Evolutionary conservation across 1,284 basidiomycete species (phyloP).

Genomic region (Testicularia cyperi): DNA sequence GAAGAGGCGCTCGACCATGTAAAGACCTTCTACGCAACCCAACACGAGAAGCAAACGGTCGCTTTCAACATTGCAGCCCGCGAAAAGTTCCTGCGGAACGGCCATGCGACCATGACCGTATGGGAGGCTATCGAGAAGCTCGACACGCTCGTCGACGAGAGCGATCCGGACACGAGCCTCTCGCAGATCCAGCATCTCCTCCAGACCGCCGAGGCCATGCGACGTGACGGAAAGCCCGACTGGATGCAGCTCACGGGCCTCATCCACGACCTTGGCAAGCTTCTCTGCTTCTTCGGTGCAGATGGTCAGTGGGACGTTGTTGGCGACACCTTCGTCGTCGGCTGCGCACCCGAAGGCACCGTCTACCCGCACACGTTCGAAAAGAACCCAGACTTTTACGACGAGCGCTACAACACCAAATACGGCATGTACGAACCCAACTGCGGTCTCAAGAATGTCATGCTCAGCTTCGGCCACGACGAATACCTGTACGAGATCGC

Average conservation of each 20-base stretch:
- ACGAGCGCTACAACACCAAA: slow-evolving; percentile 75
- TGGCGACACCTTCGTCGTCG: slow-evolving; percentile 83
- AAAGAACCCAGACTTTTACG: slow-evolving; percentile 73
- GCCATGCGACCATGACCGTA: slow-evolving; percentile 62
- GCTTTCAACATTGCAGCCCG: slow-evolving; percentile 40
- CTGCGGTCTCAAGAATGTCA: slow-evolving; percentile 85
- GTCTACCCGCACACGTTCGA: slow-evolving; percentile 78
- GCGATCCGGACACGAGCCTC: slow-evolving; percentile 67
- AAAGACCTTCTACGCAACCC: slow-evolving; percentile 82
- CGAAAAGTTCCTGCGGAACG: slow-evolving; percentile 29
- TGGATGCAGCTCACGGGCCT: slow-evolving; percentile 78
- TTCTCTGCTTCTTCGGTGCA: slow-evolving; percentile 47
- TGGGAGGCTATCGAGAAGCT: slow-evolving; percentile 91
- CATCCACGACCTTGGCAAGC: slow-evolving; percentile 62
- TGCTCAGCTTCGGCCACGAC: slow-evolving; percentile 88
- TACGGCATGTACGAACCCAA: slow-evolving; percentile 79
- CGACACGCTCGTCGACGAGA: slow-evolving; percentile 83
- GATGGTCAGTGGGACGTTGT: slow-evolving; percentile 85
- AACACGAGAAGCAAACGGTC: slow-evolving; percentile 76
- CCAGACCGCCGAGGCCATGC: slow-evolving; percentile 87
- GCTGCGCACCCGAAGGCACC: slow-evolving; percentile 70
- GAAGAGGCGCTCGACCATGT: slow-evolving; percentile 76
- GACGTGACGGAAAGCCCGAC: slow-evolving; percentile 73
- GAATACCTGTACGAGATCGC: slow-evolving; percentile 60
- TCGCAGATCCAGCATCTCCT: slow-evolving; percentile 83